Evolutionary conservation across 768 basidiomycete species (phyloP), one percentile per base, ranked within the genome.

Genomic region (Candolleomyces aberdarensis): DNA sequence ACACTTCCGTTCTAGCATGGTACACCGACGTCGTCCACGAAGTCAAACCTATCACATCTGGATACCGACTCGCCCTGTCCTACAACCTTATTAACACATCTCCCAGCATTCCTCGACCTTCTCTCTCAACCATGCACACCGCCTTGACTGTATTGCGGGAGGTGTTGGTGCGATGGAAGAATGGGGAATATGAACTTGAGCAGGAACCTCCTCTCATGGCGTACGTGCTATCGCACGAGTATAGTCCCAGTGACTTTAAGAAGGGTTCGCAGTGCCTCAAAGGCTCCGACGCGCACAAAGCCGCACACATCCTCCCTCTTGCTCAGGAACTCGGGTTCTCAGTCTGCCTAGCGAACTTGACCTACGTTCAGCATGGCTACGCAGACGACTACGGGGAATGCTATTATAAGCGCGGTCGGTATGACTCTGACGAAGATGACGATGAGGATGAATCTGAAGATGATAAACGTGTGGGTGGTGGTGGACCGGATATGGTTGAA

Each of bases 1-100:
- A 67, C 3, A 80, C 78, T 0, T 68, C 77, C 0, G 67, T 80
- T 15, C 69, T 83, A 3, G 74, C 82, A 0, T 85, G 83, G 81
- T 82, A 84, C 64, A 82, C 80, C 29, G 83, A 83, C 59, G 82
- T 83, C 55, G 70, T 69, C 50, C 81, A 82, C 66, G 80, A 81
- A 70, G 76, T 83, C 62, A 80, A 79, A 61, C 76, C 78, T 7
- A 70, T 83, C 51, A 79, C 76, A 0, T 75, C 76, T n/a, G 83
- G 83, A 3, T 82, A 80, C 60, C 78, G 80, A 0, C 74, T 84
- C 0, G 82, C 81, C 0, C 74, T 84, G 5, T 78, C 81, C 0
- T 84, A 79, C 68, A 83, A 82, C 62, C 73, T 84, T 51, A 72
- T 83, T 17, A 76, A 81, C 59, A 71, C 76, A 3, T 68, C 72